Conservation (phyloP, 768 basidiomycete species). For the Boletus pseudopeckii region DNA sequence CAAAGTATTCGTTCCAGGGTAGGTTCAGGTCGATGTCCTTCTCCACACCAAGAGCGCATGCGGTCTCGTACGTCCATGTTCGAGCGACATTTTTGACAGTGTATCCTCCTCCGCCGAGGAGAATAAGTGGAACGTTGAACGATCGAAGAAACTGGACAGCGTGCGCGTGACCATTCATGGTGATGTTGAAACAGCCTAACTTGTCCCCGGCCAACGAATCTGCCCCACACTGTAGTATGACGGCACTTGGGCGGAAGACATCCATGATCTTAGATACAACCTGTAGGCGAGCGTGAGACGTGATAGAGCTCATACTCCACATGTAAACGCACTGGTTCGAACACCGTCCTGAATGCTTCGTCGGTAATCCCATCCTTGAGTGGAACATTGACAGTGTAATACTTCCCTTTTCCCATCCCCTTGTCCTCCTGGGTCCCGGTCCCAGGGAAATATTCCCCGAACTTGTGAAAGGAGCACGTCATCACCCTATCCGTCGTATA, state of each 20-base stretch:
- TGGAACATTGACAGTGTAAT: constrained; percentile 92
- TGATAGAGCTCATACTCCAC: background rate
- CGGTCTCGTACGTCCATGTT: constrained; percentile 96
- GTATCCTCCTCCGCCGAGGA: constrained; percentile 95
- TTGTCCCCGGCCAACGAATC: constrained; percentile 96
- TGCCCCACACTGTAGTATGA: constrained; percentile 93
- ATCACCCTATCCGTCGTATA: constrained; percentile 97
- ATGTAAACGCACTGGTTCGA: constrained; percentile 72
- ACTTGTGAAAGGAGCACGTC: constrained; percentile 97
- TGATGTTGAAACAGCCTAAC: constrained; percentile 92
- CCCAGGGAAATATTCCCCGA: constrained; percentile 79
- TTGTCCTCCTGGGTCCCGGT: constrained; percentile 81
- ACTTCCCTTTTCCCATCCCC: constrained; percentile 78
- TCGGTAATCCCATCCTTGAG: constrained; percentile 93
- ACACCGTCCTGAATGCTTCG: constrained; percentile 82
- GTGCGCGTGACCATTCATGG: constrained; percentile 91
- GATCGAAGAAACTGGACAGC: constrained; percentile 85
- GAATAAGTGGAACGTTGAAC: constrained; percentile 81
- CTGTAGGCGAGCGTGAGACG: constrained; percentile 35
- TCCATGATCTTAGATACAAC: constrained; percentile 83
- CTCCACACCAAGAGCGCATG: constrained; percentile 87
- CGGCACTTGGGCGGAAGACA: constrained; percentile 80
- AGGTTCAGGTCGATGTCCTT: constrained; percentile 72
- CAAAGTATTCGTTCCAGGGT: constrained; percentile 88
- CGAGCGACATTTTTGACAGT: constrained; percentile 95